Base-by-base conservation (phyloP, 192 early-diverging fungal genomes). In the Phycomyces nitens region DNA sequence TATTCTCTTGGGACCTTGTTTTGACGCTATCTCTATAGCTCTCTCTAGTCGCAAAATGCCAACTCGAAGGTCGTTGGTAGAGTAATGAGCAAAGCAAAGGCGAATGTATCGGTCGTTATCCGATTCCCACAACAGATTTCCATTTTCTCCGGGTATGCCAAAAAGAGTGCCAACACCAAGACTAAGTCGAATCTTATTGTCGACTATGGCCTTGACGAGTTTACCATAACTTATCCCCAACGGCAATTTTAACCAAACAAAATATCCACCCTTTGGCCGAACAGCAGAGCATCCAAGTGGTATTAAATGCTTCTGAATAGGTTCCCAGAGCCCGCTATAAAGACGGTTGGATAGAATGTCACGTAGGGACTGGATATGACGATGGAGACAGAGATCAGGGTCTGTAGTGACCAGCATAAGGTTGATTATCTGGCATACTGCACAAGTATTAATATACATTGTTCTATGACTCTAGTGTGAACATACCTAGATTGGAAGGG, bases 231-330 rank as follows among this genome's bases (percentile, higher is more conserved):
- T 49, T 1, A 71, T 20, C 5, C 55, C 42, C 1, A 14, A 15
- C 5, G 72, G 72, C 20, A 74, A 8, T 24, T 56, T 39, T 12
- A 74, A 21, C 72, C 72, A 74, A 26, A 74, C 49, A 69, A 74
- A 74, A 43, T 74, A 74, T 3, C 72, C 72, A 2, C 72, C 72
- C 4, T 40, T 29, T 12, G 72, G 72, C 3, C 1, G 21, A 8
- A 40, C n/a, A 9, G 47, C 44, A n/a, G 42, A 16, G 42, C 72
- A 74, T 2, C 72, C 72, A 15, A 74, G 29, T 0, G 72, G 66
- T 3, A 69, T 26, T 15, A 74, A 22, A n/a, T 53, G 10, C 1
- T 41, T 20, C 40, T 65, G 51, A 24, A 69, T 65, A 11, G 66
- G 40, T 18, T 39, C 55, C 44, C 47, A 53, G 3, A 74, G 24